Conservation (phyloP, 1,284 basidiomycete genomes). For the Trichosporon inkin region DNA sequence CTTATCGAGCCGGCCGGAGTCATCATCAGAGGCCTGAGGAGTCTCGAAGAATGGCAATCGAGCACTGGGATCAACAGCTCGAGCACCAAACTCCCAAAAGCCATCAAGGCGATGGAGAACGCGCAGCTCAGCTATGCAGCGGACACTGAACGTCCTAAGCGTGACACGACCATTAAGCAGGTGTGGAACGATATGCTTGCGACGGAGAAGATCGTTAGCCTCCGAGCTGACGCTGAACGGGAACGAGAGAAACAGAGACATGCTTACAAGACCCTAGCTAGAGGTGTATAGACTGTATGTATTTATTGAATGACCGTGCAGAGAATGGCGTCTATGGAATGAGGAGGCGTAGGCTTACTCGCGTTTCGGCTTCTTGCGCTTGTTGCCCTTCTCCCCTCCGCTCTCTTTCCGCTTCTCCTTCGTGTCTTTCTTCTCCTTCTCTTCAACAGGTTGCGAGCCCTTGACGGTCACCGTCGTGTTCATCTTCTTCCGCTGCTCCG, state of each 20-base stretch:
- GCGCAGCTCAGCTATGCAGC: constrained; percentile 15
- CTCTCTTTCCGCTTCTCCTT: constrained; percentile 54
- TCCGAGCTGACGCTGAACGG: neutral
- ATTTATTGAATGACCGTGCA: neutral
- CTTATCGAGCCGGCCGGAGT: constrained; percentile 24
- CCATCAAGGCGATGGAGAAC: constrained; percentile 15
- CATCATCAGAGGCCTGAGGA: constrained; percentile 23
- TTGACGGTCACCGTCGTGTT: constrained; percentile 74
- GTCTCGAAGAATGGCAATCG: constrained; percentile 22
- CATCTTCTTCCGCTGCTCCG: constrained; percentile 51
- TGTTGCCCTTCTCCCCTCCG: constrained; percentile 23
- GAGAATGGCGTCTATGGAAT: neutral
- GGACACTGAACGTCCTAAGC: neutral
- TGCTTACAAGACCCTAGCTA: constrained; percentile 5
- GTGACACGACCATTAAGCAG: neutral
- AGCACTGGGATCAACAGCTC: neutral
- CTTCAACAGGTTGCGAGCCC: constrained; percentile 52
- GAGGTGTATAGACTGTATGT: constrained; percentile 11
- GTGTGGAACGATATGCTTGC: constrained; percentile 19
- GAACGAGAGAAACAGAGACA: constrained; percentile 6
- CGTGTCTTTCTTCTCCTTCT: constrained; percentile 56
- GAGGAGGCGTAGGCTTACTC: constrained; percentile 6
- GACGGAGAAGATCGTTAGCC: constrained; percentile 14
- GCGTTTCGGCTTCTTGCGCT: constrained; percentile 20
- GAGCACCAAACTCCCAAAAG: constrained; percentile 14